Base-by-base conservation (phyloP, 306 rosid genomes). In the Pterocarpus santalinus region DNA sequence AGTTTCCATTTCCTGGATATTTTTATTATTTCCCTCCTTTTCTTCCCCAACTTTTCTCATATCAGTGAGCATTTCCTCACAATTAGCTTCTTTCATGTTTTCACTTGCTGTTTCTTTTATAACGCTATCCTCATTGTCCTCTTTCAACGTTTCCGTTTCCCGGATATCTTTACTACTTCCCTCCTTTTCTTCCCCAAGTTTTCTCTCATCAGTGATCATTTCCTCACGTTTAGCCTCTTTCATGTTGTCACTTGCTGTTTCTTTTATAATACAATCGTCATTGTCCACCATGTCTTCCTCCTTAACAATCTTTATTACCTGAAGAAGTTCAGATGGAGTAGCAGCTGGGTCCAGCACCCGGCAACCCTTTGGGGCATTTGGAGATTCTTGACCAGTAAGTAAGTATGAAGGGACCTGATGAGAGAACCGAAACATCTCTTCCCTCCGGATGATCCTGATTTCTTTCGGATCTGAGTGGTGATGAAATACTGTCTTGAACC, bases 291-390 rank as follows among this genome's bases (percentile, higher is more conserved):
- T 69, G 73, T 88, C 91, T 81, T 83, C 93, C 51, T 62, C 88
- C 79, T 86, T 87, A 15, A 71, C 84, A 79, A 79, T 89, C 64
- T 85, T 46, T 73, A 90, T 82, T 1, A 93, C 85, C 79, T 90
- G 89, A 68, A 93, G 94, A 85, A 93, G 92, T 38, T 95, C 92
- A 7, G 57, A 28, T 5, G 99, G 98, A 51, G 89, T 90, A 63
- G 98, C 94, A 46, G 98, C 97, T 46, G 99, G 97, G 74, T 95
- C 97, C 85, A 95, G 89, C 86, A 93, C 99, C 87, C 95, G 83
- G 78, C 97, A 95, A 85, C 97, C 97, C 76, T 83, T 91, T 70
- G 94, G 99, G 85, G 97, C 92, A 85, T 85, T 87, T 5, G 76
- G 81, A 69, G 88, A 90, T 89, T 93, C 98, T 81, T 77, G 89